phyloP scores from a whole-genome alignment of 768 basidiomycete genomes.

The Leccinellum rugosiceps region DNA sequence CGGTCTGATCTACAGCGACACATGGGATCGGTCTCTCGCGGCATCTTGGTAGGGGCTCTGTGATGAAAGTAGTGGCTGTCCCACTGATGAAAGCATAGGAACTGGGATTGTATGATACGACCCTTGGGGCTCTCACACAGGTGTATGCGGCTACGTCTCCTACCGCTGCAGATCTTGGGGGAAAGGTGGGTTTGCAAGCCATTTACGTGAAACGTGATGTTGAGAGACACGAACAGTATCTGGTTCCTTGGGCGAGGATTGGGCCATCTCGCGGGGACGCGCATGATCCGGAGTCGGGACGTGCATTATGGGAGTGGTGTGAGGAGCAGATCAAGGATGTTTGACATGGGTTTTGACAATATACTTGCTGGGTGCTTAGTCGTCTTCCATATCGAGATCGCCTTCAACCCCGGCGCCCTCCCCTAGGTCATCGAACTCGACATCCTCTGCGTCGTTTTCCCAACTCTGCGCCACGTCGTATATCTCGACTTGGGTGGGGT shows the following conservation, averaged over 20 bases:
- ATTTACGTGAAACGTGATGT: neutral
- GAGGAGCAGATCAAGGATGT: constrained; percentile 31
- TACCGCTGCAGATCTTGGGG: constrained; percentile 23
- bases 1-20: constrained; percentile 21
- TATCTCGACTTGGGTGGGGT: neutral
- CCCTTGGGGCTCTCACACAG: constrained; percentile 27
- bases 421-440: constrained; percentile 61
- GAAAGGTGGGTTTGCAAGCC: constrained; percentile 19
- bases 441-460: constrained; percentile 44
- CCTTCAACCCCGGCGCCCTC: constrained; percentile 67
- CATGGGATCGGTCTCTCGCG: constrained; percentile 6
- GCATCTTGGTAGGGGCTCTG: constrained; percentile 4
- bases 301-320: constrained; percentile 35
- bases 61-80: neutral
- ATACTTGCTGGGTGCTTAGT: constrained; percentile 30
- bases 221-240: constrained; percentile 21
- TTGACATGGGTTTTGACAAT: neutral
- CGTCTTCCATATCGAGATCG: constrained; percentile 63
- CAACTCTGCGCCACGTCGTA: constrained; percentile 27
- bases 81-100: constrained; percentile 7
- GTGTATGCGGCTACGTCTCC: constrained; percentile 30
- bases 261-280: constrained; percentile 21
- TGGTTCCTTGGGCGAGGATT: constrained; percentile 34
- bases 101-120: constrained; percentile 2
- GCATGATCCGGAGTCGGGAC: constrained; percentile 22